A percentile compares a stretch with the other conserved stretches of the same genome.
Conservation (phyloP, 2,329 filamentous ascomycete species). For the Metarhizium rileyi region DNA sequence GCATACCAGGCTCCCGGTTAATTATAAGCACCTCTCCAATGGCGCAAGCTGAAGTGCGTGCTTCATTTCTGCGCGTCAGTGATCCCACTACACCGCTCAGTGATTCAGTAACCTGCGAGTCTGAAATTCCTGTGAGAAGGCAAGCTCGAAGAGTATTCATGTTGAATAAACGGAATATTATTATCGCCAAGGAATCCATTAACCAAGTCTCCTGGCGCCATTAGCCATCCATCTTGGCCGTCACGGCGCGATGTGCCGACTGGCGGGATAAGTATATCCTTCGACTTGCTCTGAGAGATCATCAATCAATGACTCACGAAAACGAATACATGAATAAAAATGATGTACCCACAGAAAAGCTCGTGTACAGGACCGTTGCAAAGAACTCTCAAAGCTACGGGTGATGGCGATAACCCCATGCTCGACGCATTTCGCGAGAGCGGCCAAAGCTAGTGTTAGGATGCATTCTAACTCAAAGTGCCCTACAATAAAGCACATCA, state of each 20-base stretch:
- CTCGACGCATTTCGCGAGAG: no score
- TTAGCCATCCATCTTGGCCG: background rate
- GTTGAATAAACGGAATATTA: no score
- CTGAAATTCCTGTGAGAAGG: background rate
- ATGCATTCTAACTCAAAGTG: background rate
- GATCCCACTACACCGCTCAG: background rate
- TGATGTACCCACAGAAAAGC: no score
- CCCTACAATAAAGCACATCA: background rate
- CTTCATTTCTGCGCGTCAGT: background rate
- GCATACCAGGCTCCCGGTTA: background rate
- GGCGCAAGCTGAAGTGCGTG: background rate
- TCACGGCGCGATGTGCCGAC: background rate
- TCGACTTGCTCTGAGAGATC: no score
- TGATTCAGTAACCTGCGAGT: background rate
- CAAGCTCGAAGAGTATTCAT: background rate
- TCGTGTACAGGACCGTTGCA: no score
- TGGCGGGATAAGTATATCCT: no score
- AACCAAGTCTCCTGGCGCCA: background rate
- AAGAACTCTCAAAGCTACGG: no score
- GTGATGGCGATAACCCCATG: no score
- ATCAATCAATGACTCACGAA: no score
- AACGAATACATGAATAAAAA: no score
- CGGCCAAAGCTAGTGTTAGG: background rate
- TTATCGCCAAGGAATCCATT: no score
- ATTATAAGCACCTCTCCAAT: background rate